Conservation (phyloP, 768 basidiomycete species). For the Collybia sordida region DNA sequence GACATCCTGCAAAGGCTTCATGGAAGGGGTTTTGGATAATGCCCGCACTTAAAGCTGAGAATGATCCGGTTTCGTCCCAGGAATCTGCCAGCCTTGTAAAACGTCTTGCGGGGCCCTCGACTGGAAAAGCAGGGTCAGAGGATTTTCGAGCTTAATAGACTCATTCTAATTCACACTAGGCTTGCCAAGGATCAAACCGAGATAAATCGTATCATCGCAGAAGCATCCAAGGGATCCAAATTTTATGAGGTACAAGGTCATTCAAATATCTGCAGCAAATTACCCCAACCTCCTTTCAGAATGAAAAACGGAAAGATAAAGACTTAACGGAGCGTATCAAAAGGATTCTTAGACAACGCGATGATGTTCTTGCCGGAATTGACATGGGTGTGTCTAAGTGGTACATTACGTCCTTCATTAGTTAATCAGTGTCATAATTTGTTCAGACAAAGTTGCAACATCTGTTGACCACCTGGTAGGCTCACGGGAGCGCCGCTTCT, state of each 20-base stretch:
- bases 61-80: constrained; percentile 43
- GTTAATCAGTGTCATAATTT: background rate
- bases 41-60: background rate
- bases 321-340: constrained; percentile 78
- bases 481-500: background rate
- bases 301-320: constrained; percentile 89
- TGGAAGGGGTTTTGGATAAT: too few species aligned
- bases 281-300: constrained; percentile 37
- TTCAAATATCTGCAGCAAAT: background rate
- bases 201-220: constrained; percentile 86
- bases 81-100: constrained; percentile 69
- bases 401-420: constrained; percentile 7
- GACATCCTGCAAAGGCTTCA: too few species aligned
- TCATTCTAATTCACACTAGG: constrained; percentile 28
- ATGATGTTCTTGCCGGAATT: constrained; percentile 53
- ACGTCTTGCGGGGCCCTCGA: constrained; percentile 85
- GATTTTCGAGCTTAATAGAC: background rate
- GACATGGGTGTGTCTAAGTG: constrained; percentile 49
- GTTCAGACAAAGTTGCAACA: constrained; percentile 58
- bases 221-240: constrained; percentile 90
- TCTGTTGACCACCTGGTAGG: constrained; percentile 72
- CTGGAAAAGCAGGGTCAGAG: constrained; percentile 83
- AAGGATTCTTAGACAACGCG: constrained; percentile 62
- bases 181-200: constrained; percentile 78
- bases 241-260: constrained; percentile 74